These are phyloP conservation scores for Talaromyces sp. DNA, from an alignment of 2,329 filamentous ascomycete species.

Conservation along the genomic window DNA sequence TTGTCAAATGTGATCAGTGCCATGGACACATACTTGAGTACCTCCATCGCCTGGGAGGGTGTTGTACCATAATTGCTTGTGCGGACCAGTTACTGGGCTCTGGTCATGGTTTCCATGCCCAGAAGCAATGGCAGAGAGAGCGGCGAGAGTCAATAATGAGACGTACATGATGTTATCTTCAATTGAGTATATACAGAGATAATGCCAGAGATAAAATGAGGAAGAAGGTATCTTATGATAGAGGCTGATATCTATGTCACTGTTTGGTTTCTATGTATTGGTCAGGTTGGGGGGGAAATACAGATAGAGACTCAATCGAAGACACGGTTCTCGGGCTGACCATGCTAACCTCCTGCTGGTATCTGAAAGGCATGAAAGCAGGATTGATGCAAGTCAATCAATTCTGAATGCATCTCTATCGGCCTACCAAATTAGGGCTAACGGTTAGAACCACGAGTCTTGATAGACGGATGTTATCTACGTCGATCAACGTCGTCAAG, in stretches of 20 bases:
- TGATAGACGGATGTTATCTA: background rate
- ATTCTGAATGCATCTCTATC: slow-evolving; percentile 19
- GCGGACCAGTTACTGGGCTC: slow-evolving; percentile 64
- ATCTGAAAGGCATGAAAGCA: background rate
- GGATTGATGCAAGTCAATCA: background rate
- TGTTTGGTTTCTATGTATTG: background rate
- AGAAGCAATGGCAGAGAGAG: slow-evolving; percentile 45
- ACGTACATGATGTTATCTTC: slow-evolving; percentile 1
- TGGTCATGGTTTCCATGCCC: slow-evolving; percentile 63
- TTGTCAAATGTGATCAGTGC: background rate
- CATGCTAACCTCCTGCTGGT: background rate
- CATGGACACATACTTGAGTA: slow-evolving; percentile 61
- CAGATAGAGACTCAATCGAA: background rate
- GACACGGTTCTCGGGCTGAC: background rate
- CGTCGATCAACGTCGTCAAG: background rate
- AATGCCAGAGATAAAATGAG: background rate
- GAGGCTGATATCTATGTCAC: background rate
- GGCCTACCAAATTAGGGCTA: slow-evolving; percentile 44
- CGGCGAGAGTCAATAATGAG: slow-evolving; percentile 7
- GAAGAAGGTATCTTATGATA: background rate
- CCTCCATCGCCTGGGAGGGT: slow-evolving; percentile 78
- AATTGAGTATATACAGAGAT: background rate
- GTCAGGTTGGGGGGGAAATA: background rate
- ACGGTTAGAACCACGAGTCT: slow-evolving; percentile 41
- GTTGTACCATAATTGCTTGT: slow-evolving; percentile 78